Conservation (phyloP, 768 basidiomycete genomes). For the Paxillus rubicundulus region DNA sequence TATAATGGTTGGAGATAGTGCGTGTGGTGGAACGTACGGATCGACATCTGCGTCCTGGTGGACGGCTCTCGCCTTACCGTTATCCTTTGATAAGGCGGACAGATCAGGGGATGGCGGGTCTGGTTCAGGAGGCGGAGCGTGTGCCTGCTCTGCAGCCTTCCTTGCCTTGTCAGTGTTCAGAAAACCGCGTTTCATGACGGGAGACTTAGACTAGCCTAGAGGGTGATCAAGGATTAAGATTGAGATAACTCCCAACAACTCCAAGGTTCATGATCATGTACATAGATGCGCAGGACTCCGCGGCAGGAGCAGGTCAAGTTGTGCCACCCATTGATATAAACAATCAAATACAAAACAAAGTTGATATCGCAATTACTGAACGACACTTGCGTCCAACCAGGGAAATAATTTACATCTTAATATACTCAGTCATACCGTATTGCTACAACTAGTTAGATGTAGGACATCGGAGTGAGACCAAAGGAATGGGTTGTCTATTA, state of each 20-base stretch:
- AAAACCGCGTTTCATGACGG: slow-evolving; percentile 24
- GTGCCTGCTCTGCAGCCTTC: slow-evolving; percentile 6
- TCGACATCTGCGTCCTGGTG: neutral
- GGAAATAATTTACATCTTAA: slow-evolving; percentile 19
- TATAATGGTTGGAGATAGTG: neutral
- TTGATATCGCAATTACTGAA: too few relatives aligned
- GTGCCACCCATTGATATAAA: too few relatives aligned
- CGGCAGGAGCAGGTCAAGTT: too few relatives aligned
- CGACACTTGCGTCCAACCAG: neutral
- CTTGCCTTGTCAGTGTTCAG: slow-evolving; percentile 13
- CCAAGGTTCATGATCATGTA: too few relatives aligned
- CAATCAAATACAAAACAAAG: too few relatives aligned
- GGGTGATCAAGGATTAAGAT: too few relatives aligned
- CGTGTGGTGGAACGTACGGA: neutral
- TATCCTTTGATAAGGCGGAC: neutral
- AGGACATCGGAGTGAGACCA: neutral
- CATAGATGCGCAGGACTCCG: too few relatives aligned
- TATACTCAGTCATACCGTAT: slow-evolving; percentile 12
- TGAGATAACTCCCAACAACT: too few relatives aligned
- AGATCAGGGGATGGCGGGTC: neutral
- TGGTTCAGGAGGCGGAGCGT: neutral
- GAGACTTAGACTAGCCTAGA: too few relatives aligned
- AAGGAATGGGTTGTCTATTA: neutral
- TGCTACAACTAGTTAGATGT: slow-evolving; percentile 16
- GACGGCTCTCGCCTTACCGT: neutral